Conservation (phyloP, 2,329 filamentous ascomycete genomes). For the Clarireedia hainanense region DNA sequence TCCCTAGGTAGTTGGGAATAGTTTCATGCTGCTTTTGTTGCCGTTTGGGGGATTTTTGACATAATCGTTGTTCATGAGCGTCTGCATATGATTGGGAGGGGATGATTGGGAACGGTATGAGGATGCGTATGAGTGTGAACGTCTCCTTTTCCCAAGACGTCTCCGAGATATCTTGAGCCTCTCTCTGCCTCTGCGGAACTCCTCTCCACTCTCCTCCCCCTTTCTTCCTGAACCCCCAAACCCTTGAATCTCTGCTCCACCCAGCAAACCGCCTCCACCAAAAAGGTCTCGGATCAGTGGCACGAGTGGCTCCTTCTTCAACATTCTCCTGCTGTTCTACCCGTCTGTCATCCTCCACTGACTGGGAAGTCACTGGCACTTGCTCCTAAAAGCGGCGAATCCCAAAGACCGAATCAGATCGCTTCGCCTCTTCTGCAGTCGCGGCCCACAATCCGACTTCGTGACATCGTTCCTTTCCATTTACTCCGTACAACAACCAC, state of each 20-base stretch:
- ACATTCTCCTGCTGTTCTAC: not conserved
- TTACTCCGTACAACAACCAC: slow-evolving; percentile 12
- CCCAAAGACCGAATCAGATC: slow-evolving; percentile 1
- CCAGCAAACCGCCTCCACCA: not conserved
- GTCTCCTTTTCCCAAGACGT: no score
- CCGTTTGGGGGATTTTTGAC: no score
- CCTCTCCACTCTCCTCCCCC: no score
- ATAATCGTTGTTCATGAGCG: no score
- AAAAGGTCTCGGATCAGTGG: no score
- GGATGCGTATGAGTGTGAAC: no score
- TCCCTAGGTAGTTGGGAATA: not conserved
- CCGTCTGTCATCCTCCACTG: not conserved
- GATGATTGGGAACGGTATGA: no score
- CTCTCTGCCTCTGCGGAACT: no score
- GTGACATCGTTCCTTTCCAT: slow-evolving; percentile 9
- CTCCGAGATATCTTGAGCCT: no score
- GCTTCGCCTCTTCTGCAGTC: slow-evolving; percentile 10
- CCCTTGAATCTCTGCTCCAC: not conserved
- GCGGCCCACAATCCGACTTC: slow-evolving; percentile 9
- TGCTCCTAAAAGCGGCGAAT: not conserved
- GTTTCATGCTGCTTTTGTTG: slow-evolving; percentile 7
- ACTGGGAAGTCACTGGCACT: no score
- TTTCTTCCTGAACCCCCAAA: not conserved
- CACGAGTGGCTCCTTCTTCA: not conserved
- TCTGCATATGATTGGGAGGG: no score